These are phyloP conservation scores for Truncatella angustata DNA, from an alignment of 2,329 filamentous ascomycete genomes.

Conservation along the genomic window DNA sequence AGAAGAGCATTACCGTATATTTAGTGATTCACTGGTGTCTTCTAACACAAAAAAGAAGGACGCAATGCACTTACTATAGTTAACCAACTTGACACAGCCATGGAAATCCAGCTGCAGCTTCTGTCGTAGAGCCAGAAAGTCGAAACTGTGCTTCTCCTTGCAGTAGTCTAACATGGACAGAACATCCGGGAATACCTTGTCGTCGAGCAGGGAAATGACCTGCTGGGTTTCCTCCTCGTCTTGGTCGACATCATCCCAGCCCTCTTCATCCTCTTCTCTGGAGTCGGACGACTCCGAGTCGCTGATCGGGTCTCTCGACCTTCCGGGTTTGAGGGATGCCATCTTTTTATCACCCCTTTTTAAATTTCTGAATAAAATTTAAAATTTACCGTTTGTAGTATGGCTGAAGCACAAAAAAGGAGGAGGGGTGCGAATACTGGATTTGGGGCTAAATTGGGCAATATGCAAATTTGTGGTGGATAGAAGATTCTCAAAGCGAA, in stretches of 20 bases:
- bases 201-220: slow-evolving; percentile 67
- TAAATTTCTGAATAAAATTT: neutral
- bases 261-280: slow-evolving; percentile 44
- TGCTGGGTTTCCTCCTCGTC: slow-evolving; percentile 59
- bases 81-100: slow-evolving; percentile 71
- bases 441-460: slow-evolving; percentile 8
- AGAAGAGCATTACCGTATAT: no score
- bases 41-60: no score
- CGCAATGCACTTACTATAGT: slow-evolving; percentile 50
- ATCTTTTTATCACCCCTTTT: neutral
- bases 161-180: slow-evolving; percentile 66
- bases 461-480: slow-evolving; percentile 7
- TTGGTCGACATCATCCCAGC: slow-evolving; percentile 55
- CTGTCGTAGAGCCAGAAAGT: slow-evolving; percentile 61
- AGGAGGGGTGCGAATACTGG: neutral
- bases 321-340: slow-evolving; percentile 5
- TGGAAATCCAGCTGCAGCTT: slow-evolving; percentile 67
- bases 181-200: slow-evolving; percentile 63
- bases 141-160: slow-evolving; percentile 64
- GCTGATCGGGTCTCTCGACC: slow-evolving; percentile 20
- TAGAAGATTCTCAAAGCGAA: slow-evolving; percentile 7
- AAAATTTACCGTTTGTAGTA: neutral
- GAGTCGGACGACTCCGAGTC: slow-evolving; percentile 37
- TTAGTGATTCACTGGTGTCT: no score
- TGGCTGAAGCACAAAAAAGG: neutral